Evolutionary conservation across 345 rosid genomes (phyloP).

Genomic region (Ailanthus altissimus): DNA sequence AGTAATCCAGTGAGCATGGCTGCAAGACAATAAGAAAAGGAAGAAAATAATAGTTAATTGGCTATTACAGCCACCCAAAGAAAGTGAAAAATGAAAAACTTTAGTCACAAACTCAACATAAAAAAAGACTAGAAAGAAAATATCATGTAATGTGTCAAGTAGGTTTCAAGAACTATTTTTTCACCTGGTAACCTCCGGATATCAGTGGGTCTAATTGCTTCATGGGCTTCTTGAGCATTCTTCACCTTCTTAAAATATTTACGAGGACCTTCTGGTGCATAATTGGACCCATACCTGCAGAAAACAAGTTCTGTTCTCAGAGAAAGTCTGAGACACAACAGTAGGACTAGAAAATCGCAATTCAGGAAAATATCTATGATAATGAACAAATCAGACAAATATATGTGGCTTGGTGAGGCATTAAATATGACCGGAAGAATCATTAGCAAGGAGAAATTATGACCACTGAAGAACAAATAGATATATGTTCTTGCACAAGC

Average conservation of each 20-base stretch:
- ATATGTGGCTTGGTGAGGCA: background rate
- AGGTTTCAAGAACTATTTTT: slow-evolving; percentile 19
- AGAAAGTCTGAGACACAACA: background rate
- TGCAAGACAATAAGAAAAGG: slow-evolving; percentile 35
- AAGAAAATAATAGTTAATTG: slow-evolving; percentile 9
- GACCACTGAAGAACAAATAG: background rate
- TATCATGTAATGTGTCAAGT: slow-evolving; percentile 18
- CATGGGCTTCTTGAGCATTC: slow-evolving; percentile 99
- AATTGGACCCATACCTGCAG: slow-evolving; percentile 72
- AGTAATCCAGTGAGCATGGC: slow-evolving; percentile 68
- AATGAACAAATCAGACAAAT: background rate
- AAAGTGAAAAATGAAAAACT: slow-evolving; percentile 11
- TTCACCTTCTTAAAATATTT: slow-evolving; percentile 92
- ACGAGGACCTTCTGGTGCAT: slow-evolving; percentile 57
- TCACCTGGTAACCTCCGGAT: slow-evolving; percentile 80
- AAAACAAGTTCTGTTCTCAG: slow-evolving; percentile 19
- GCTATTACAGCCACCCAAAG: slow-evolving; percentile 6
- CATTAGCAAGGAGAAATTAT: background rate
- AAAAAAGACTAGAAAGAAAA: background rate
- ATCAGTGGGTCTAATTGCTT: slow-evolving; percentile 97
- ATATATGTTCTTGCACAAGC: background rate
- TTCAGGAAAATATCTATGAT: background rate
- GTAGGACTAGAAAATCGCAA: background rate
- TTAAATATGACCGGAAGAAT: background rate
- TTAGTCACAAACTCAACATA: slow-evolving; percentile 3